Evolutionary conservation across 148 eudicot genomes (phyloP).

Genomic region (Pouteria glomerata): DNA sequence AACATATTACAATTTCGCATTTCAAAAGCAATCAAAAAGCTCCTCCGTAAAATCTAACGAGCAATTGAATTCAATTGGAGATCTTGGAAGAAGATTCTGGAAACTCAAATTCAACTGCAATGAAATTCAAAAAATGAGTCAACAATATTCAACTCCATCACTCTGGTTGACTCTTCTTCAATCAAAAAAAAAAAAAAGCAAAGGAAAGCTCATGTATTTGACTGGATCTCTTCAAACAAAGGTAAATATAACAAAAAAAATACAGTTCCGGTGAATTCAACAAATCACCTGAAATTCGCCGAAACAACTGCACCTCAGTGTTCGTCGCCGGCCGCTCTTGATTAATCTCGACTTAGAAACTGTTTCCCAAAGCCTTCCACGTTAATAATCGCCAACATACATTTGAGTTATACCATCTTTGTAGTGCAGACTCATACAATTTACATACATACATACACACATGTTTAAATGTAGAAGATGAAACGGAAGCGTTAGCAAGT

Average conservation of each 20-base stretch:
- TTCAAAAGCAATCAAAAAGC: neutral
- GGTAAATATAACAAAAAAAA: neutral
- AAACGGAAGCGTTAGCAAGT: neutral
- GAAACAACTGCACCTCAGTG: neutral
- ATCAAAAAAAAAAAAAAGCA: neutral
- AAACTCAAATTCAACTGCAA: conserved; percentile 10
- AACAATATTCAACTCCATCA: neutral
- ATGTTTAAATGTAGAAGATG: neutral
- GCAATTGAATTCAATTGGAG: neutral
- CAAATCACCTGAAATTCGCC: neutral
- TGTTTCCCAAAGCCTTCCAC: neutral
- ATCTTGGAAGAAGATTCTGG: neutral
- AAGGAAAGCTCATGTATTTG: neutral
- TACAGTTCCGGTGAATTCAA: neutral
- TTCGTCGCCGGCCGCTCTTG: neutral
- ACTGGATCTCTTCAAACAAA: conserved; percentile 8
- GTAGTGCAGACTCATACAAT: neutral
- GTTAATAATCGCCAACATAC: neutral
- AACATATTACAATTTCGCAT: neutral
- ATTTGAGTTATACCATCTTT: neutral
- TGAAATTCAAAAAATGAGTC: conserved; percentile 8
- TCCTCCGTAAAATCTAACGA: neutral
- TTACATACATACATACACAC: neutral
- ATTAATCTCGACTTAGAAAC: neutral
- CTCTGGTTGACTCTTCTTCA: conserved; percentile 5